Conservation (phyloP, 306 rosid genomes). For the Cucurbita maxima region DNA sequence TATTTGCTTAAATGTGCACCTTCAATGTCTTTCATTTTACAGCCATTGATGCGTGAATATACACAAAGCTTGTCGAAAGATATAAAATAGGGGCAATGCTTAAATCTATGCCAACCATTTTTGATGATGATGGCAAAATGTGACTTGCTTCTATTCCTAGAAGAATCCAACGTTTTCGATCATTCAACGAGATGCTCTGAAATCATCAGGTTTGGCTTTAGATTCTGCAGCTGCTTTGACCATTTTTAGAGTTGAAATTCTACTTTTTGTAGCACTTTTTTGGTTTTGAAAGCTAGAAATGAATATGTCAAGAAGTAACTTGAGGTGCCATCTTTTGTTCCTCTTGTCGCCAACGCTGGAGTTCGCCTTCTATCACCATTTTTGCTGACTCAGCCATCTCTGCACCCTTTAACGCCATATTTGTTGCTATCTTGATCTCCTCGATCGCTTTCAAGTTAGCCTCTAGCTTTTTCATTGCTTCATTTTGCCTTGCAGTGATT, state of each 20-base stretch:
- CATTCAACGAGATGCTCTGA: conserved; percentile 5
- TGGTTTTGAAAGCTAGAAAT: not conserved
- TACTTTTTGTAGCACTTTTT: not conserved
- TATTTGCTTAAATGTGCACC: conserved; percentile 1
- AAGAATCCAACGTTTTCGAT: not conserved
- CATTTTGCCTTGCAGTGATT: conserved; percentile 26
- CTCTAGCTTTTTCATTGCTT: conserved; percentile 37
- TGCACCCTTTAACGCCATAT: conserved; percentile 47
- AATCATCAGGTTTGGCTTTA: not conserved
- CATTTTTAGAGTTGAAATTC: not conserved
- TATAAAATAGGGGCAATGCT: not conserved
- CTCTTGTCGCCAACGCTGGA: conserved; percentile 31
- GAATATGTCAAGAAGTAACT: conserved; percentile 8
- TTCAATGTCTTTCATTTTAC: not conserved
- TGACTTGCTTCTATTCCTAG: not conserved
- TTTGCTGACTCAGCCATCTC: conserved; percentile 58
- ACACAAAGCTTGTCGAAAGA: not conserved
- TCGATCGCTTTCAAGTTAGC: conserved; percentile 48
- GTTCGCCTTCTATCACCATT: conserved; percentile 38
- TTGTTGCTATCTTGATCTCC: conserved; percentile 48
- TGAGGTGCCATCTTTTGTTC: conserved; percentile 23
- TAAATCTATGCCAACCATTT: conserved; percentile 5
- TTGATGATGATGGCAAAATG: not conserved
- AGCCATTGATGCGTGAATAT: conserved; percentile 2
- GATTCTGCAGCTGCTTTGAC: not conserved